Conservation (phyloP, 495 filamentous ascomycete species). For the Jackrogersella minutella region DNA sequence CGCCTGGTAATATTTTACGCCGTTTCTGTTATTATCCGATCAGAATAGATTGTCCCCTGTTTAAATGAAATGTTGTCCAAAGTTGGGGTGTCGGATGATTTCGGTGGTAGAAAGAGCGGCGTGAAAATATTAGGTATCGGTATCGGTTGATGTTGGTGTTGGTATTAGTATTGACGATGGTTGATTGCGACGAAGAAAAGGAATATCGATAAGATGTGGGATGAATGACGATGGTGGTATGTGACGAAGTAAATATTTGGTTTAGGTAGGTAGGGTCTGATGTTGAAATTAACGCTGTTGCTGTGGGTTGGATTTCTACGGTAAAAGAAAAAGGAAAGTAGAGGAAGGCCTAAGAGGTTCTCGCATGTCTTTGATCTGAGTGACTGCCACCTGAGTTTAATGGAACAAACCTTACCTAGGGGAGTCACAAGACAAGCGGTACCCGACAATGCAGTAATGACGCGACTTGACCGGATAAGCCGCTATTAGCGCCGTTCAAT, state of each 20-base stretch:
- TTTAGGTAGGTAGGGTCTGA: background rate
- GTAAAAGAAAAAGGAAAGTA: conserved; percentile 12
- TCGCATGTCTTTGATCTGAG: conserved; percentile 21
- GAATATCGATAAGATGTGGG: conserved; percentile 3
- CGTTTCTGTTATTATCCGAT: background rate
- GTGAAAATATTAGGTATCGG: too few relatives aligned
- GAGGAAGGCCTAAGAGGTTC: conserved; percentile 10
- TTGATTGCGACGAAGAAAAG: conserved; percentile 7
- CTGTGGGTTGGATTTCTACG: too few relatives aligned
- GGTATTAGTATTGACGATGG: background rate
- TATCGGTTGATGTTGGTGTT: too few relatives aligned
- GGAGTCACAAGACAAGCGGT: conserved; percentile 33
- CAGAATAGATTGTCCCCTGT: background rate
- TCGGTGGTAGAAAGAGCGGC: conserved; percentile 1
- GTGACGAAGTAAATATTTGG: background rate
- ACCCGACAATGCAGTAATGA: conserved; percentile 27
- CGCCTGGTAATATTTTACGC: background rate
- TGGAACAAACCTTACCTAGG: too few relatives aligned
- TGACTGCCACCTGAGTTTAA: conserved; percentile 1
- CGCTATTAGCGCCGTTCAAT: conserved; percentile 17
- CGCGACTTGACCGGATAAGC: conserved; percentile 26
- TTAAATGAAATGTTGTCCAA: conserved; percentile 16
- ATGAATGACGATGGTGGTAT: background rate
- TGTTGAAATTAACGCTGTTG: too few relatives aligned
- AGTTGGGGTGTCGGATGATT: conserved; percentile 7